Conservation (phyloP, 2,329 filamentous ascomycete species). For the Bipolaris cookei region DNA sequence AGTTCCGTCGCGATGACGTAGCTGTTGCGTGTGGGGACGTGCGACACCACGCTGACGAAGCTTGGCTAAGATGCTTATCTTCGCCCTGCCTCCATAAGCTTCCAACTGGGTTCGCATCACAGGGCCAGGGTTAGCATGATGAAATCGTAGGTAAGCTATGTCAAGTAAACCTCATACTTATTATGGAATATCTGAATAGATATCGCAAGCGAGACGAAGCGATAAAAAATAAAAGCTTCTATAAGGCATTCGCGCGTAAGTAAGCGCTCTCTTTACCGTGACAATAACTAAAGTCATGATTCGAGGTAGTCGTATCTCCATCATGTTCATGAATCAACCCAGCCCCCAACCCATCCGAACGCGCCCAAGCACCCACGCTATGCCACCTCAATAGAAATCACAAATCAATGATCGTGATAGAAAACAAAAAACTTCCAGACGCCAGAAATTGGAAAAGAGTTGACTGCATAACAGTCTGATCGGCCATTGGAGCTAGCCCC, state of each 20-base stretch:
- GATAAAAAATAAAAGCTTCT: background rate
- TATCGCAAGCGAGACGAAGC: background rate
- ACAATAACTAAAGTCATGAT: slow-evolving; percentile 1
- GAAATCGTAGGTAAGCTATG: background rate
- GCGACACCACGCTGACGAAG: slow-evolving; percentile 20
- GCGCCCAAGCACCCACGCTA: slow-evolving; percentile 29
- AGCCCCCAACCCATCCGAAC: background rate
- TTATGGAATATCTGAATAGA: too few species aligned
- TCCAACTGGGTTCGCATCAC: background rate
- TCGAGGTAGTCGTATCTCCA: slow-evolving; percentile 2
- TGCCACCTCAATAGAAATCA: slow-evolving; percentile 24
- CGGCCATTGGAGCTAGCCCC: too few species aligned
- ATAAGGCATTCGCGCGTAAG: background rate
- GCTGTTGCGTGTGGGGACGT: slow-evolving; percentile 12
- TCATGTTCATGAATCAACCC: slow-evolving; percentile 1
- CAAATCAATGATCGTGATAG: slow-evolving; percentile 1
- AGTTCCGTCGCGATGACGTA: slow-evolving; percentile 33
- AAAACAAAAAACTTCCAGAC: background rate
- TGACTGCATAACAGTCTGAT: background rate
- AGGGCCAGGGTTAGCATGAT: background rate
- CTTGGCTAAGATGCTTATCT: slow-evolving; percentile 23
- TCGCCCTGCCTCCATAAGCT: slow-evolving; percentile 1
- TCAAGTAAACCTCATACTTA: background rate
- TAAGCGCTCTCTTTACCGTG: background rate
- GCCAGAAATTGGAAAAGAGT: background rate